Conservation (phyloP, 495 filamentous ascomycete genomes). For the Aspergillus campestris region DNA sequence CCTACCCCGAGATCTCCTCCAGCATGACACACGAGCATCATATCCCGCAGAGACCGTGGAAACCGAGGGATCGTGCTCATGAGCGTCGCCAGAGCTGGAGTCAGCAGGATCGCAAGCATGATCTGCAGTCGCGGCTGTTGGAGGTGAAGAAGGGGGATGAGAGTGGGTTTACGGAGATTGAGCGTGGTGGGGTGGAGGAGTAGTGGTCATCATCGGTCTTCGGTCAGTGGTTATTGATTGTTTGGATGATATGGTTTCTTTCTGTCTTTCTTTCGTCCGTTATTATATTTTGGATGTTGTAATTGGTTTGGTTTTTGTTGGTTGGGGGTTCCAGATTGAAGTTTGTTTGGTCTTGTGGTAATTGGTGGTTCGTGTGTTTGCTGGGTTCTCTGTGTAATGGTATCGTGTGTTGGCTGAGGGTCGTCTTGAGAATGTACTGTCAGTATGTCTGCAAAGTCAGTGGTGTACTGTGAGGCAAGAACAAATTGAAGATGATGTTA, state of each 20-base stretch:
- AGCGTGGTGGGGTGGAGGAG: not conserved
- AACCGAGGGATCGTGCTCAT: constrained; percentile 13
- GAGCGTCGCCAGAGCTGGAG: constrained; percentile 29
- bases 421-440: too few relatives aligned
- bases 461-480: too few relatives aligned
- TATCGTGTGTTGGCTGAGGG: too few relatives aligned
- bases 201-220: too few relatives aligned
- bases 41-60: constrained; percentile 12
- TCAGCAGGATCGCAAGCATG: constrained; percentile 26
- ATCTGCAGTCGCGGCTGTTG: constrained; percentile 25
- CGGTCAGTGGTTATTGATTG: too few relatives aligned
- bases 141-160: constrained; percentile 16
- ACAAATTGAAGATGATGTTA: too few relatives aligned
- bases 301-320: not conserved
- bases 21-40: not conserved
- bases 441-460: too few relatives aligned
- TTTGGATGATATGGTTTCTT: not conserved
- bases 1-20: not conserved
- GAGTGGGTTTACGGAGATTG: constrained; percentile 23
- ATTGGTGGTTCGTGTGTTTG: too few relatives aligned
- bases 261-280: too few relatives aligned
- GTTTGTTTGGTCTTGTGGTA: too few relatives aligned
- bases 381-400: too few relatives aligned
- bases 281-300: not conserved
- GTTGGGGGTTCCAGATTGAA: not conserved